Percentiles rank a stretch among this genome's conserved stretches.
phyloP scores from a whole-genome alignment of 352 stramenopile genomes.

The Pythium oligandrum region DNA sequence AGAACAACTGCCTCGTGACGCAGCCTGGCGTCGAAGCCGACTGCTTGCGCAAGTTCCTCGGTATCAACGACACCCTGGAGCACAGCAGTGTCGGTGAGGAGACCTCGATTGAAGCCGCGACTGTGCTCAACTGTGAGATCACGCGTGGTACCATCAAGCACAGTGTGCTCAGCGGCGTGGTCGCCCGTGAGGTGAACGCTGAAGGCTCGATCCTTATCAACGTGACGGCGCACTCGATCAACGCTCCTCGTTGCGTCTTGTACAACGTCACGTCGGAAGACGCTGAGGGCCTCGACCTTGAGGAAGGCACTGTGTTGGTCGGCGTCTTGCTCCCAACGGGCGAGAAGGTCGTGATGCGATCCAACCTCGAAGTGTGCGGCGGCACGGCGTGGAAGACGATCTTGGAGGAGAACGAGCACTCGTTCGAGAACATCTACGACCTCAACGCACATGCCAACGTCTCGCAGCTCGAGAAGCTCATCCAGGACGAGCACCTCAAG shows the following conservation, averaged over 20 bases:
- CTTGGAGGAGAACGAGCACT: conserved; percentile 89
- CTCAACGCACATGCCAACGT: conserved; percentile 89
- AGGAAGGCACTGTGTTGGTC: conserved; percentile 92
- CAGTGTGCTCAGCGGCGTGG: conserved; percentile 90
- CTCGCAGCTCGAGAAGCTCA: conserved; percentile 80
- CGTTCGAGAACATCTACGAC: conserved; percentile 95
- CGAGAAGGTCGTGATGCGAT: conserved; percentile 91
- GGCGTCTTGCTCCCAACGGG: conserved; percentile 91
- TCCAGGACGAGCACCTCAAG: conserved; percentile 76
- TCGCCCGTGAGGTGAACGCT: conserved; percentile 84
- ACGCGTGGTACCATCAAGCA: conserved; percentile 55
- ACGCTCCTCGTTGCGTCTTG: conserved; percentile 91
- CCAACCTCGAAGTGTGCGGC: conserved; percentile 90
- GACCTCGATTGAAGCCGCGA: conserved; percentile 54
- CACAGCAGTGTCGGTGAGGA: conserved; percentile 66
- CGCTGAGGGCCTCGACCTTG: conserved; percentile 86
- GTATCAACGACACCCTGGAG: conserved; percentile 72
- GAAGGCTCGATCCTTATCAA: conserved; percentile 98
- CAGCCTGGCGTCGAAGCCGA: conserved; percentile 77
- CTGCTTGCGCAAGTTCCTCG: conserved; percentile 73
- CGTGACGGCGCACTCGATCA: conserved; percentile 95
- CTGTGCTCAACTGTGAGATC: conserved; percentile 81
- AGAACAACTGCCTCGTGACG: conserved; percentile 95
- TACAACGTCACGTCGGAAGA: conserved; percentile 97
- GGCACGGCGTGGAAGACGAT: conserved; percentile 93